Evolutionary conservation across 139 green algal genomes (phyloP).

Genomic region (Microglena sp.): DNA sequence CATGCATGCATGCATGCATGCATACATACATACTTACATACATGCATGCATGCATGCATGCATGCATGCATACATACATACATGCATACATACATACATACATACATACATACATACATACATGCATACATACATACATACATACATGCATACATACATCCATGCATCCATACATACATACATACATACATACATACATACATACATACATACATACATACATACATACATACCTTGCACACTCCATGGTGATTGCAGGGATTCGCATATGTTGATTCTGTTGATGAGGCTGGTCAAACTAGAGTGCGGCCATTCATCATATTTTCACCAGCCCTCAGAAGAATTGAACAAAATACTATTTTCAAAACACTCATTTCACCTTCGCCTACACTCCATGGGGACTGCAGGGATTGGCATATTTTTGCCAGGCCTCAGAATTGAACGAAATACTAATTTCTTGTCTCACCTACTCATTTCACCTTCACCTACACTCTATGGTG

Average conservation of each 20-base stretch:
- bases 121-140: background rate
- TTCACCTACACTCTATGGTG: too few species aligned
- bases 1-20: background rate
- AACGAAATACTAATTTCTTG: too few species aligned
- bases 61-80: background rate
- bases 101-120: background rate
- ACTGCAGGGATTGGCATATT: too few species aligned
- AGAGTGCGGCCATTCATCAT: background rate
- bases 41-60: too few species aligned
- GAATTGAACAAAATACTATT: background rate
- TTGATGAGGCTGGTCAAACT: too few species aligned
- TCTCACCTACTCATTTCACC: too few species aligned
- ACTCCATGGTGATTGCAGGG: background rate
- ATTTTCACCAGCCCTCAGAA: background rate
- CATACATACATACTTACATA: background rate
- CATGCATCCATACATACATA: background rate
- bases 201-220: background rate
- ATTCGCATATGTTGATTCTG: constrained; percentile 12
- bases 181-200: background rate
- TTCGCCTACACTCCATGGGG: too few species aligned
- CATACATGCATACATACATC: background rate
- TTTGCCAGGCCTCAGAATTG: too few species aligned
- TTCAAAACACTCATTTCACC: too few species aligned
- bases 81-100: background rate
- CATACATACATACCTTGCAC: background rate